Base-by-base conservation (phyloP, 305 asterid genomes). In the Fraxinus xanthoxyloides region DNA sequence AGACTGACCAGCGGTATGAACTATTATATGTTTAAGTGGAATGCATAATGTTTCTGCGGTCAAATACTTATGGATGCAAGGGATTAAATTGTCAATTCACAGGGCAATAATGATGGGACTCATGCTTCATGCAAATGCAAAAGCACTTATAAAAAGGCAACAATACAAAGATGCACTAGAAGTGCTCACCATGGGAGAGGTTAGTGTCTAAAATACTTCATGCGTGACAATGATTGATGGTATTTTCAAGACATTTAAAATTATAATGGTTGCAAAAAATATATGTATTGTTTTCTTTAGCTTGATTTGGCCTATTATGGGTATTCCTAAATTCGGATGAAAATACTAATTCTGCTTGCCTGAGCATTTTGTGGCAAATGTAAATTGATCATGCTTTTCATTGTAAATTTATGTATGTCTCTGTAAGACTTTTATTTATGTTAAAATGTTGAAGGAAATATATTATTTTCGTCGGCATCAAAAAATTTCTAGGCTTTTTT, bases 41-140 rank as follows among this genome's bases (percentile, higher is more conserved):
- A 67, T 63, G 24, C n/a, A 17, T 70, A 63, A 24, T 80, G 46
- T 76, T 77, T 59, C n/a, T 51, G 76, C 65, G 28, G 63, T 75
- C 36, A 70, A 34, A 77, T 77, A 72, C 34, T 23, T 75, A 59
- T 81, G 63, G 51, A 61, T 87, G 5, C 76, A 77, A 36, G 77
- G 46, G 73, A 35, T 65, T 15, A 40, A 35, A 24, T 69, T 84
- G 70, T 65, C 78, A 15, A 85, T 75, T 89, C 78, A 77, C 89
- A 95, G 98, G 81, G 98, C 98, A 40, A 85, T 96, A 86, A 93
- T 96, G 97, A 94, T 94, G 98, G 99, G 98, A 54, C 97, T 96
- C 81, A 92, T 96, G 99, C 93, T 96, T 83, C 99, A 96, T 77
- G 87, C 97, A 74, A 96, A 92, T 84, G 99, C 89, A 12, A 96